Base-by-base conservation (phyloP, 305 asterid species). In the Fraxinus albicans region DNA sequence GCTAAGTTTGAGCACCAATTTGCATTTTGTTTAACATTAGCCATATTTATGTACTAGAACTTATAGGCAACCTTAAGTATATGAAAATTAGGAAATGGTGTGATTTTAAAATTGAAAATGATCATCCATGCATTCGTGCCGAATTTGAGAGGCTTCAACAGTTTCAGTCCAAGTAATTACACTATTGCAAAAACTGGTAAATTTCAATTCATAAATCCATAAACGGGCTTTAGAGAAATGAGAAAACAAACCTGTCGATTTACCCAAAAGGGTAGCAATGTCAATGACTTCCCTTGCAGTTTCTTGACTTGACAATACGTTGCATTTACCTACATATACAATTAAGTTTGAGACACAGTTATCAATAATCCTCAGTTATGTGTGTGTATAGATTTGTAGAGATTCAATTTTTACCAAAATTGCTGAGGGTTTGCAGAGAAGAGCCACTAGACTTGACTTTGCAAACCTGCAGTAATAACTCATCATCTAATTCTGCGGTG, bases 401-500 rank as follows among this genome's bases (percentile, higher is more conserved):
- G 76, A 17, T 31, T 8, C 12, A 8, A 25, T 15, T 29, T 15
- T 13, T 87, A 94, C 99, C 97, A 76, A 44, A 86, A 88, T 81
- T 76, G 69, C 85, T 78, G 40, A 92, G 88, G n/a, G 93, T 85
- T 79, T 47, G 83, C 87, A 96, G 81, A 85, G 97, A 89, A 77
- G 91, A 88, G 21, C 95, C 97, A 60, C 84, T 82, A 81, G 92
- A 94, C 87, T 96, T 96, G 74, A 87, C 76, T 83, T 88, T 31
- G 88, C 98, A 94, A 82, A 91, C 83, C 83, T 90, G 84, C 83
- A 81, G 83, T 84, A 96, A 82, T 77, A 90, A 88, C 8, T 87
- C 90, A 88, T 96, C 99, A 81, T 83, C 90, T 10, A 96, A 87
- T 86, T 94, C 97, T 76, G 86, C 85, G 55, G 86, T 83, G n/a